A percentile compares a stretch with the other conserved stretches of the same genome.
Conservation (phyloP, 1,284 basidiomycete genomes). For the Trichosporon sp. region DNA sequence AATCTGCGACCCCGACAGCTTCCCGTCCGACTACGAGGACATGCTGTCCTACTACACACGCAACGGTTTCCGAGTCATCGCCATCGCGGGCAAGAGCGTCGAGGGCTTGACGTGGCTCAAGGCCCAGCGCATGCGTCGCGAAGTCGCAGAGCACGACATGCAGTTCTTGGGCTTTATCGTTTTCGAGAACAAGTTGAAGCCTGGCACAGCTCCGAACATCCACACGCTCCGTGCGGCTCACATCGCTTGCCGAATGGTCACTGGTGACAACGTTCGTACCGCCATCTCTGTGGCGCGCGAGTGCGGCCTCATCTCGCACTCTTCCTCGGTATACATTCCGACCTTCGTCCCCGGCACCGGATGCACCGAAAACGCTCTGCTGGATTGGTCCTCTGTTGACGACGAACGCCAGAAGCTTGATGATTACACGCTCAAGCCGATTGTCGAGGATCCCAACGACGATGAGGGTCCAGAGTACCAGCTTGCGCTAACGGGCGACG, state of each 20-base stretch:
- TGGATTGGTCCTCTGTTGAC: constrained; percentile 92
- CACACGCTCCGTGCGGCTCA: constrained; percentile 82
- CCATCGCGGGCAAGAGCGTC: constrained; percentile 93
- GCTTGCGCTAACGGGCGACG: constrained; percentile 89
- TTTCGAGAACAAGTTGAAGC: constrained; percentile 98
- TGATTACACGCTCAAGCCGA: constrained; percentile 76
- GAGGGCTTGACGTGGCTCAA: constrained; percentile 94
- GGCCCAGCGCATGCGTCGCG: constrained; percentile 92
- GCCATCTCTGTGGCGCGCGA: constrained; percentile 96
- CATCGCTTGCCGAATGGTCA: constrained; percentile 94
- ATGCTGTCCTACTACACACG: constrained; percentile 94
- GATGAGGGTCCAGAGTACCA: constrained; percentile 76
- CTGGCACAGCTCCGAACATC: constrained; percentile 86
- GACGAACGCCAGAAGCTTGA: constrained; percentile 81
- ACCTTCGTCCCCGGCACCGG: constrained; percentile 74
- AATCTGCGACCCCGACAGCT: constrained; percentile 82
- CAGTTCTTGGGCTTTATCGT: constrained; percentile 94
- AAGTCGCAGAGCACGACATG: constrained; percentile 86
- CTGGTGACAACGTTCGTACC: constrained; percentile 94
- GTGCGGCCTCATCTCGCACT: constrained; percentile 81
- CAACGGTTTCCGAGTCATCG: constrained; percentile 96
- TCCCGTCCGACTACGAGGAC: constrained; percentile 95
- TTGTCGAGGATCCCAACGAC: constrained; percentile 58
- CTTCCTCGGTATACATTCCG: constrained; percentile 87
- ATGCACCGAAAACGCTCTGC: constrained; percentile 58